Conservation (phyloP, 2,329 filamentous ascomycete genomes). For the Pseudocercospora pini-densiflorae region DNA sequence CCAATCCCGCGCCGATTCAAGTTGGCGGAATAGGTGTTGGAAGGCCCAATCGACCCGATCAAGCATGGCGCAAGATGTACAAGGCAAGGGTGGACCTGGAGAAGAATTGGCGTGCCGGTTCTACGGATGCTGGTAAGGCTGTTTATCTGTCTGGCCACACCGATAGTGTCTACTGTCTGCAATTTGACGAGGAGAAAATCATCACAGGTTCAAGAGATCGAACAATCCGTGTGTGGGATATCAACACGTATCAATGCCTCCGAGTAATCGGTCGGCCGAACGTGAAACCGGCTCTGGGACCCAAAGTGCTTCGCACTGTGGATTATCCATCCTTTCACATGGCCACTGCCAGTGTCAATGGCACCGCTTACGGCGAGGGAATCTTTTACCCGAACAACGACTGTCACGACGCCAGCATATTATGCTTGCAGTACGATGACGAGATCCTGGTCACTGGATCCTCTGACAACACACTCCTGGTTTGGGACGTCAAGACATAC, state of each 20-base stretch:
- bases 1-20: slow-evolving; percentile 49
- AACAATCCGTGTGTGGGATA: slow-evolving; percentile 95
- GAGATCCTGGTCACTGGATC: slow-evolving; percentile 93
- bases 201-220: slow-evolving; percentile 95
- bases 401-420: slow-evolving; percentile 89
- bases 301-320: slow-evolving; percentile 49
- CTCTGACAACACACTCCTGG: slow-evolving; percentile 87
- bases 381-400: slow-evolving; percentile 53
- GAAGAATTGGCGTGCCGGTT: slow-evolving; percentile 70
- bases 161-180: slow-evolving; percentile 96
- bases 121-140: slow-evolving; percentile 71
- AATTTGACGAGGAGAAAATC: slow-evolving; percentile 98
- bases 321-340: slow-evolving; percentile 45
- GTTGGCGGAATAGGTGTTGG: slow-evolving; percentile 61
- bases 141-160: slow-evolving; percentile 92
- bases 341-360: slow-evolving; percentile 51
- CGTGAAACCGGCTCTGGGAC: slow-evolving; percentile 56
- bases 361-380: slow-evolving; percentile 49
- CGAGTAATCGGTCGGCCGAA: slow-evolving; percentile 82
- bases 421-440: slow-evolving; percentile 94
- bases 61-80: slow-evolving; percentile 88
- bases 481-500: slow-evolving; percentile 86
- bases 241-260: slow-evolving; percentile 82
- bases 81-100: slow-evolving; percentile 76
- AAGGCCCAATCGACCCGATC: slow-evolving; percentile 55